Percentiles rank a stretch among this genome's conserved stretches.
These are phyloP conservation scores for Draba incana DNA, from an alignment of 345 rosid species.

Conservation along the genomic window DNA sequence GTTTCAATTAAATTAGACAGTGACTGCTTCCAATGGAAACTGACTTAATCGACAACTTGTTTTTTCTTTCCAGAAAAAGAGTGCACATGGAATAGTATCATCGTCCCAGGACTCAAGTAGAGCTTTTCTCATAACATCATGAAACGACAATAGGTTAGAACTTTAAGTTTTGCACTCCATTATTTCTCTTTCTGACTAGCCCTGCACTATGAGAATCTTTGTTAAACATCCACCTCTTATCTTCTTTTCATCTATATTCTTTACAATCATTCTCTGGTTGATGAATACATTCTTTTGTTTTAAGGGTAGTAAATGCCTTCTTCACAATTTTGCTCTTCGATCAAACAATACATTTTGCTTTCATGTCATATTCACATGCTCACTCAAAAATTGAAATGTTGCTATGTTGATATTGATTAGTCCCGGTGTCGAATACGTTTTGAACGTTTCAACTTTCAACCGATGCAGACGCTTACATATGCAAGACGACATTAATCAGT, in stretches of 20 bases:
- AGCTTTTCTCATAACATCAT: conserved; percentile 75
- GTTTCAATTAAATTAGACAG: neutral
- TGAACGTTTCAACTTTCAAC: conserved; percentile 95
- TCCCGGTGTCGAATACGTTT: conserved; percentile 75
- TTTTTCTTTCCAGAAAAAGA: conserved; percentile 65
- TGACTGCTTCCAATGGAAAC: neutral
- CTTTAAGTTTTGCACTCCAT: neutral
- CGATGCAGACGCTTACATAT: conserved; percentile 77
- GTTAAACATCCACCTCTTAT: conserved; percentile 18
- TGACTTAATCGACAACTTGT: neutral
- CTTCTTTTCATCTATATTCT: conserved; percentile 43
- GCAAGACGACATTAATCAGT: too few relatives aligned
- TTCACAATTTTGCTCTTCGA: too few relatives aligned
- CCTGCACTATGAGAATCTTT: neutral
- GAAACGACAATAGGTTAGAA: conserved; percentile 83
- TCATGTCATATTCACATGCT: neutral
- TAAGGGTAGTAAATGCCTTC: conserved; percentile 61
- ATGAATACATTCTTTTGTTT: conserved; percentile 76
- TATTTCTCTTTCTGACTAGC: neutral
- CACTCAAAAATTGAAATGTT: conserved; percentile 23
- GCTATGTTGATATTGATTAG: conserved; percentile 78
- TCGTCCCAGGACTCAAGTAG: conserved; percentile 88
- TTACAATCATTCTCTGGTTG: conserved; percentile 67
- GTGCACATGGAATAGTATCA: conserved; percentile 80
- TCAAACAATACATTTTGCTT: neutral